These are phyloP conservation scores for Iris pallida DNA, from an alignment of 116 monocot genomes.

Conservation along the genomic window DNA sequence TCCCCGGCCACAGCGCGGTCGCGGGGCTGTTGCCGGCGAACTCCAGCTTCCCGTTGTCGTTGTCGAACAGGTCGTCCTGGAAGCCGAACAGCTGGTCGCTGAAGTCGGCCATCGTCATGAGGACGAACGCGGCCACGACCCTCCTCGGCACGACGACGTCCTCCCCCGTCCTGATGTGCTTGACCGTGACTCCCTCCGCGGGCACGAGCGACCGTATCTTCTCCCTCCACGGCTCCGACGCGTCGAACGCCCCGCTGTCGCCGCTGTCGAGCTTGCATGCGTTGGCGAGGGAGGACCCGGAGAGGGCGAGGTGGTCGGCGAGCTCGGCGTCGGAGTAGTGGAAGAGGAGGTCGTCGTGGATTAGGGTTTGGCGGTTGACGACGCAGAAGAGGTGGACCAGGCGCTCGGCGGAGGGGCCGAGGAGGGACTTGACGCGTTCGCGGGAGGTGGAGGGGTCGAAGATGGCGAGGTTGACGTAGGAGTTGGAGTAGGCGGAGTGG, in stretches of 20 bases:
- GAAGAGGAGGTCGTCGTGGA: constrained; percentile 77
- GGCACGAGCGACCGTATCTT: constrained; percentile 50
- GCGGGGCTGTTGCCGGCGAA: constrained; percentile 40
- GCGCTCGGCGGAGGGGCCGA: constrained; percentile 60
- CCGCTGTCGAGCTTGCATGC: background rate
- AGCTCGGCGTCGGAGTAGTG: constrained; percentile 58
- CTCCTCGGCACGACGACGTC: constrained; percentile 51
- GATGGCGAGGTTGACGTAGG: constrained; percentile 97
- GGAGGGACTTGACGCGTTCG: constrained; percentile 26
- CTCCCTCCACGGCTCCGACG: constrained; percentile 43
- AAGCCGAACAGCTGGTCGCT: constrained; percentile 78
- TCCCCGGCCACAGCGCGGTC: constrained; percentile 67
- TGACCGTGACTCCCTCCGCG: constrained; percentile 37
- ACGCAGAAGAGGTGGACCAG: constrained; percentile 85
- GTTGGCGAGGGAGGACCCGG: constrained; percentile 22
- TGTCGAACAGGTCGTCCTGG: constrained; percentile 70
- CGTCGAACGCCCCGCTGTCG: background rate
- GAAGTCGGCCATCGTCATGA: constrained; percentile 94
- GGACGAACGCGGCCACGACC: constrained; percentile 49
- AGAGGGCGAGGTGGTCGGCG: constrained; percentile 30
- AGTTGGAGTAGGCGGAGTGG: constrained; percentile 97
- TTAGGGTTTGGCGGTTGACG: constrained; percentile 69
- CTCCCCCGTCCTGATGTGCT: constrained; percentile 68
- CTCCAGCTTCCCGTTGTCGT: constrained; percentile 51
- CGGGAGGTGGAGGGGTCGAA: constrained; percentile 62